Base-by-base conservation (phyloP, 2,329 filamentous ascomycete genomes). In the Plectosphaerella sp. region DNA sequence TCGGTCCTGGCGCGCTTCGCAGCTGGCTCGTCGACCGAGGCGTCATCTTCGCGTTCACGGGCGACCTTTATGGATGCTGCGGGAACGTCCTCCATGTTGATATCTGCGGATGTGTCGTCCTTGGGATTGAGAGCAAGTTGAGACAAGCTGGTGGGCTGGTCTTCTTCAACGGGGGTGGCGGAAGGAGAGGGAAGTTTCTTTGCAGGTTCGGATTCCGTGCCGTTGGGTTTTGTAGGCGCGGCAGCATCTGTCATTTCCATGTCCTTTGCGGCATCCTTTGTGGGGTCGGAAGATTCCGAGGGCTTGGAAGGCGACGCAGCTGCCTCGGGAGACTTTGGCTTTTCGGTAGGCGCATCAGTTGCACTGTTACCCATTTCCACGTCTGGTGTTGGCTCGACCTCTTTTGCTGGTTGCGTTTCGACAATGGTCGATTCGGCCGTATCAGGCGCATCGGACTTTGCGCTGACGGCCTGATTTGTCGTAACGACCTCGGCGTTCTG, bases 1-100 rank as follows among this genome's bases (percentile, higher is more conserved):
- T 88, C 87, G 0, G 89, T 88, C 70, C 86, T 93, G 37, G 89
- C 83, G 24, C 92, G 86, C 74, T 97, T 97, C 1, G 91, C 82
- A 15, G 82, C 82, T 50, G 87, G 91, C 57, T 90, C 82, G 11
- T 75, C 74, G 14, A 72, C 72, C 1, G 75, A 74, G 57, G 96
- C 91, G 5, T 91, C 86, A 53, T 96, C 91, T 53, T 96, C 91
- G 14, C 92, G 86, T 59, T 86, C 87, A 11, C 90, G 84, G 2
- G 89, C 78, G 12, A 87, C 64, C 70, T 92, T 93, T 36, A 72
- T 70, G 4, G 61, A 43, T 25, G 69, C 62, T 11, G 47, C n/a
- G 0, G 78, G 73, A 2, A 72, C 79, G 56, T 84, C 81, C n/a
- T 67, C 64, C 79, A 83, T 83, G 41, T 73, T 67, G 11, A 78